Percentiles rank a stretch among this genome's conserved stretches.
Conservation (phyloP, 176 grass and related monocot species). For the Phragmites australis region DNA sequence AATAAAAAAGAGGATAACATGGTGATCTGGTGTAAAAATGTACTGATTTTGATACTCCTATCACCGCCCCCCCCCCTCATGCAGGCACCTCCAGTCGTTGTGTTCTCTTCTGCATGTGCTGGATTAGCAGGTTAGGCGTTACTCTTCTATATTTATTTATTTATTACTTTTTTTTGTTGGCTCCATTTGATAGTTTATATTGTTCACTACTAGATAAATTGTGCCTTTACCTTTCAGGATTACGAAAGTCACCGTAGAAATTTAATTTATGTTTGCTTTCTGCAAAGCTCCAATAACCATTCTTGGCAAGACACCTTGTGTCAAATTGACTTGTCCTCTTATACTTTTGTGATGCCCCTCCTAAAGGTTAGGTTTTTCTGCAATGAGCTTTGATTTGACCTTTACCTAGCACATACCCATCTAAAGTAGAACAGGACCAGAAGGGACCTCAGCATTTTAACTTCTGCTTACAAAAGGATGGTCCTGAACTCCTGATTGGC, state of each 20-base stretch:
- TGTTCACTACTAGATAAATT: not conserved
- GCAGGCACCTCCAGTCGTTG: conserved; percentile 88
- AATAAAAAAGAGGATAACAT: not conserved
- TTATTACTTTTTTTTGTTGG: not conserved
- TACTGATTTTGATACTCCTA: not conserved
- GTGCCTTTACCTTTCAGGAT: not conserved
- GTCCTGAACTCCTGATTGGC: not conserved
- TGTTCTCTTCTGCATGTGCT: conserved; percentile 95
- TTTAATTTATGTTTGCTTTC: not conserved
- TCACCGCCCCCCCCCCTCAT: not conserved
- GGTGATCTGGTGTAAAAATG: not conserved
- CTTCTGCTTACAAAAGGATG: not conserved
- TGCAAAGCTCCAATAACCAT: not conserved
- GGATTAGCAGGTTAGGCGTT: conserved; percentile 78
- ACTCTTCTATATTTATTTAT: conserved; percentile 11
- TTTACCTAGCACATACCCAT: not conserved
- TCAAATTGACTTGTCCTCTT: not conserved
- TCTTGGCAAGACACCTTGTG: not conserved
- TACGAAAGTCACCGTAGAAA: not conserved
- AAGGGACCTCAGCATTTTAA: not conserved
- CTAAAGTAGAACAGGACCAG: not conserved
- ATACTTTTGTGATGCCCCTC: not conserved
- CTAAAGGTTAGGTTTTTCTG: not conserved
- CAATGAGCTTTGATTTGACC: not conserved
- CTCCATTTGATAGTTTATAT: not conserved